Evolutionary conservation across 179 eudicot species (phyloP).

Genomic region (Heliamphora pulchella): DNA sequence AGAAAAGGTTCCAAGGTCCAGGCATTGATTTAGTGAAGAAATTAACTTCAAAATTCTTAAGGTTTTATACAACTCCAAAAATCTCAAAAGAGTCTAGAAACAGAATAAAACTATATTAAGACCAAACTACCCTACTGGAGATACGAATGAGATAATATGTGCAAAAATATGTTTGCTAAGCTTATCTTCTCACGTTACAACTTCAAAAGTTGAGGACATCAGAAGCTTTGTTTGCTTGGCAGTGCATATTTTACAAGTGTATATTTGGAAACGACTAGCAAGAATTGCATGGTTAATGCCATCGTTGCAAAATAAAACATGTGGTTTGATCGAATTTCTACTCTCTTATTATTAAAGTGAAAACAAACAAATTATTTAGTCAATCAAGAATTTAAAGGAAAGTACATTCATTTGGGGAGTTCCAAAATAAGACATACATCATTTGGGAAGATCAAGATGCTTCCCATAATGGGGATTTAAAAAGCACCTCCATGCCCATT

Average conservation of each 20-base stretch:
- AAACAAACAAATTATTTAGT: no score
- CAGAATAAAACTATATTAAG: no score
- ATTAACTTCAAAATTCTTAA: not conserved
- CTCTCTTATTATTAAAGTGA: no score
- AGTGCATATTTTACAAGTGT: not conserved
- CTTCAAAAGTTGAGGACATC: not conserved
- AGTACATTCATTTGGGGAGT: not conserved
- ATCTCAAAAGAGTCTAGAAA: not conserved
- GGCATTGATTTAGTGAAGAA: not conserved
- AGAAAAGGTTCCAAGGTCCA: not conserved
- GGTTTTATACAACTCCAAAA: not conserved
- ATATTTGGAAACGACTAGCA: not conserved
- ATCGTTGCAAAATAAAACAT: no score
- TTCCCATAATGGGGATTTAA: not conserved
- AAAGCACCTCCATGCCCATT: no score
- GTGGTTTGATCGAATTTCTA: no score
- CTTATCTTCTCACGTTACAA: not conserved
- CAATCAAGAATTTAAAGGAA: no score
- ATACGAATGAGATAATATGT: not conserved
- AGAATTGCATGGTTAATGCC: not conserved
- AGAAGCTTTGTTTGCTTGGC: not conserved
- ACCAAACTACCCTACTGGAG: not conserved
- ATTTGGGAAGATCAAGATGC: not conserved
- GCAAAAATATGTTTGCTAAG: not conserved
- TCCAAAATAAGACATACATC: not conserved